A percentile compares a stretch with the other conserved stretches of the same genome.
Evolutionary conservation across 2,329 filamentous ascomycete species (phyloP).

Genomic region (Akanthomyces uredinophilus): DNA sequence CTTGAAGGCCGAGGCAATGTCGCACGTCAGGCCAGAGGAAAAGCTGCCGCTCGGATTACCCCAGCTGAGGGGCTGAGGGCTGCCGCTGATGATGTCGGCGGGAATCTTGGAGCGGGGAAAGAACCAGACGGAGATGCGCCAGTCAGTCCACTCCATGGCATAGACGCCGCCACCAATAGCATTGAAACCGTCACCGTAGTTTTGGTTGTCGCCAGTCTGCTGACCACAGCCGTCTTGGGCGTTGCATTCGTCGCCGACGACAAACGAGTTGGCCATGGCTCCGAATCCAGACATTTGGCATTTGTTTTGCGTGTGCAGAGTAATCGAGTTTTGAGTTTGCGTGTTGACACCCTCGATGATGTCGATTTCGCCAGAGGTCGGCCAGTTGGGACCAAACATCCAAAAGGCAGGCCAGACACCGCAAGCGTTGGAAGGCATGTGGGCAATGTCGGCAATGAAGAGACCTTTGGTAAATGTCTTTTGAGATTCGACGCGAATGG

Average conservation of each 20-base stretch:
- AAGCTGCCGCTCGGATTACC: constrained; percentile 65
- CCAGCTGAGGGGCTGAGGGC: constrained; percentile 64
- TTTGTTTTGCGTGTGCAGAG: constrained; percentile 60
- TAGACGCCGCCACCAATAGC: constrained; percentile 63
- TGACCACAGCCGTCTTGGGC: constrained; percentile 58
- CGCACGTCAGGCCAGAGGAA: constrained; percentile 58
- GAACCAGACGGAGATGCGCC: constrained; percentile 73
- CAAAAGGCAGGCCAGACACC: constrained; percentile 74
- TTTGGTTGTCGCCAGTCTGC: constrained; percentile 42
- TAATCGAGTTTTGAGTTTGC: constrained; percentile 54
- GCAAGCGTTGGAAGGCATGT: constrained; percentile 69
- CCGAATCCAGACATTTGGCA: constrained; percentile 53
- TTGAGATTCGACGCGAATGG: constrained; percentile 64
- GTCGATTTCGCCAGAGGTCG: constrained; percentile 67
- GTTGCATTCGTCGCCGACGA: constrained; percentile 52
- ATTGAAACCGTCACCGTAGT: constrained; percentile 69
- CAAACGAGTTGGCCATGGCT: constrained; percentile 38
- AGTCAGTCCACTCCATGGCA: constrained; percentile 69
- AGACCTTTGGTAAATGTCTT: constrained; percentile 64
- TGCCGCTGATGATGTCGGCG: constrained; percentile 51
- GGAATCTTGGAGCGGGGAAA: constrained; percentile 66
- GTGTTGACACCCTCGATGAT: constrained; percentile 74
- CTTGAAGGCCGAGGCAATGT: constrained; percentile 65
- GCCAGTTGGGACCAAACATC: constrained; percentile 66
- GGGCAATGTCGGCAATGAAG: constrained; percentile 66